These are phyloP conservation scores for Alternaria hordeiaustralica DNA, from an alignment of 2,329 filamentous ascomycete genomes.

Conservation along the genomic window DNA sequence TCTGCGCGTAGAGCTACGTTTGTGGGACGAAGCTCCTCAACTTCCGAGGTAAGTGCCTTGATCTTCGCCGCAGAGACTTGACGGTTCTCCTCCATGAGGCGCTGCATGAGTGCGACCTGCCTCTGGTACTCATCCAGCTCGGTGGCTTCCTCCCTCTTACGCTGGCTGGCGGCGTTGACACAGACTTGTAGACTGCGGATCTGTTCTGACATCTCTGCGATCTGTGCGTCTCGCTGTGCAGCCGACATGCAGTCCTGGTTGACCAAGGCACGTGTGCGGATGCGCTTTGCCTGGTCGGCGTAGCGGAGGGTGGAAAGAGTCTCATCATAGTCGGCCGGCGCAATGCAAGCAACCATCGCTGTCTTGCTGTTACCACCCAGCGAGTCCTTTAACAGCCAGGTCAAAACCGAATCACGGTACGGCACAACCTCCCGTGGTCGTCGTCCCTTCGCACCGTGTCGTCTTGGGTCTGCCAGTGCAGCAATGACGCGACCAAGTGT, in stretches of 20 bases:
- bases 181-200: slow-evolving; percentile 85
- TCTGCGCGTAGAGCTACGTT: slow-evolving; percentile 68
- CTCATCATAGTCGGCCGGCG: slow-evolving; percentile 95
- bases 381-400: slow-evolving; percentile 92
- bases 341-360: slow-evolving; percentile 98
- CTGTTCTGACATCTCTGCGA: slow-evolving; percentile 91
- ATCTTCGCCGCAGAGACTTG: slow-evolving; percentile 95
- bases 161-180: slow-evolving; percentile 63
- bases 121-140: slow-evolving; percentile 93
- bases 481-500: slow-evolving; percentile 96
- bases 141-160: slow-evolving; percentile 82
- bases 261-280: slow-evolving; percentile 90
- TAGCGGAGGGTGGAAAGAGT: slow-evolving; percentile 95
- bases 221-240: slow-evolving; percentile 92
- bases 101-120: slow-evolving; percentile 87
- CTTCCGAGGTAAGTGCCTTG: slow-evolving; percentile 69
- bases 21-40: slow-evolving; percentile 55
- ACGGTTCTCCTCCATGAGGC: slow-evolving; percentile 92
- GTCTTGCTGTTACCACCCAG: slow-evolving; percentile 97
- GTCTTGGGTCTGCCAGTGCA: slow-evolving; percentile 76
- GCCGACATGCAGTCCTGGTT: slow-evolving; percentile 95
- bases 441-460: slow-evolving; percentile 47
- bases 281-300: slow-evolving; percentile 96
- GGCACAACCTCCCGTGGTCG: slow-evolving; percentile 74
- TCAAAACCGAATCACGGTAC: slow-evolving; percentile 85